These are phyloP conservation scores for Xylaria sp. DNA, from an alignment of 495 filamentous ascomycete genomes.

Conservation along the genomic window DNA sequence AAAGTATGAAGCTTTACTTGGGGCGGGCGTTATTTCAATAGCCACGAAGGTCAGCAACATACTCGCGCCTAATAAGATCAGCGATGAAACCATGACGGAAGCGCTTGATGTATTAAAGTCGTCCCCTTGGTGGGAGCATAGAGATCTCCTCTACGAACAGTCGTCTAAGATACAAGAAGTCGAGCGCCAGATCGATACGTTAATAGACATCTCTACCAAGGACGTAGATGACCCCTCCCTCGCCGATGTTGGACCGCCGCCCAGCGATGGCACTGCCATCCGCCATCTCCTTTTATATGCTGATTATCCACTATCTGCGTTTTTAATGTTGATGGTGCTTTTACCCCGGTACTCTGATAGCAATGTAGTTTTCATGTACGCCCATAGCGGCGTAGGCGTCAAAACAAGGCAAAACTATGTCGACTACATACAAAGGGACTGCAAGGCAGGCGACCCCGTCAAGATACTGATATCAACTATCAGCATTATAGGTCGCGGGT, in stretches of 20 bases:
- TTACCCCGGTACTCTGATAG: neutral
- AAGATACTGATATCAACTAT: conserved; percentile 6
- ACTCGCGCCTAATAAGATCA: neutral
- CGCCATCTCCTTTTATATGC: neutral
- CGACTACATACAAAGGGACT: conserved; percentile 1
- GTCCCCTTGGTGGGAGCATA: neutral
- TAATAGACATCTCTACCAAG: neutral
- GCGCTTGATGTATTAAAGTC: neutral
- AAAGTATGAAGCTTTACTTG: neutral
- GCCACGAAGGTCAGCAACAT: neutral
- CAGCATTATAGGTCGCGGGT: neutral
- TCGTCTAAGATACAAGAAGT: conserved; percentile 1
- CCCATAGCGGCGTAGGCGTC: neutral
- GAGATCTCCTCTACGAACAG: neutral
- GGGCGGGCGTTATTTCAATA: neutral
- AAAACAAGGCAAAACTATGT: neutral
- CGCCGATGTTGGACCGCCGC: neutral
- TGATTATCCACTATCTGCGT: neutral
- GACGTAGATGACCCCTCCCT: neutral
- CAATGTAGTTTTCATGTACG: neutral
- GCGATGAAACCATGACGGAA: neutral
- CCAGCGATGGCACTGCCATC: neutral
- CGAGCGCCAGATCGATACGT: neutral
- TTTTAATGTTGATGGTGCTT: neutral
- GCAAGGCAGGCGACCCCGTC: neutral